phyloP scores from a whole-genome alignment of 2,329 filamentous ascomycete genomes.

The Exophiala xenobiotica region DNA sequence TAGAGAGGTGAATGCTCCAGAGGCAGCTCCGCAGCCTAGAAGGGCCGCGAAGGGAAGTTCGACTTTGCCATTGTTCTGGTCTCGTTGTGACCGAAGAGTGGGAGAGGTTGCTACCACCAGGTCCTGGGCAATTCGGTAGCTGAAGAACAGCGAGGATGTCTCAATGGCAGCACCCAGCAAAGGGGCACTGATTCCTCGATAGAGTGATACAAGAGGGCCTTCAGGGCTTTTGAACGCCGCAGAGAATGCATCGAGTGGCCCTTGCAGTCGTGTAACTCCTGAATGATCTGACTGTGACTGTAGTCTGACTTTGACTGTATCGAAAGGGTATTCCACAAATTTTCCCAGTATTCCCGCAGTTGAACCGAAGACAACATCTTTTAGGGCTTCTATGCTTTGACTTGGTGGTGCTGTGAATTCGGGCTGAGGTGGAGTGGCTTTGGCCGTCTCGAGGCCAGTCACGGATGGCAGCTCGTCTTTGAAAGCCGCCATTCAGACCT shows the following conservation, averaged over 20 bases:
- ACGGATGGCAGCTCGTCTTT: constrained; percentile 25
- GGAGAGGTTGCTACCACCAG: constrained; percentile 65
- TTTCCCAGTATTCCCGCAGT: constrained; percentile 85
- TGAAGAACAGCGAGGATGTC: constrained; percentile 89
- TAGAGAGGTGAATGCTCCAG: constrained; percentile 84
- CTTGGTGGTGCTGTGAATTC: constrained; percentile 32
- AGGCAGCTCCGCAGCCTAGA: constrained; percentile 76
- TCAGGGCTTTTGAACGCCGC: constrained; percentile 72
- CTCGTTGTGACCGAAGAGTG: constrained; percentile 31
- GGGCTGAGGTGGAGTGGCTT: constrained; percentile 6
- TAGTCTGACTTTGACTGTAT: constrained; percentile 95
- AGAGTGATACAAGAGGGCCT: constrained; percentile 76
- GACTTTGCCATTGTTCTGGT: constrained; percentile 36
- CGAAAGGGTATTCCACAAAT: constrained; percentile 97
- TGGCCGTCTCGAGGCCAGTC: constrained; percentile 19
- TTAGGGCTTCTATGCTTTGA: constrained; percentile 67
- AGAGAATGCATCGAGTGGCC: constrained; percentile 84
- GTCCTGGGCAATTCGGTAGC: constrained; percentile 68
- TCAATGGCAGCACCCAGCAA: constrained; percentile 88
- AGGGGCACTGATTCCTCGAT: constrained; percentile 89
- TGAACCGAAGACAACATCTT: constrained; percentile 87
- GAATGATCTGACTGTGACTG: constrained; percentile 89
- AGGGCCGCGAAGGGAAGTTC: constrained; percentile 71
- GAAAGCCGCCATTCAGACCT: constrained; percentile 27
- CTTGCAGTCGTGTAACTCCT: constrained; percentile 46